These are phyloP conservation scores for Malassezia sp. DNA, from an alignment of 1,284 basidiomycete species.

Conservation along the genomic window DNA sequence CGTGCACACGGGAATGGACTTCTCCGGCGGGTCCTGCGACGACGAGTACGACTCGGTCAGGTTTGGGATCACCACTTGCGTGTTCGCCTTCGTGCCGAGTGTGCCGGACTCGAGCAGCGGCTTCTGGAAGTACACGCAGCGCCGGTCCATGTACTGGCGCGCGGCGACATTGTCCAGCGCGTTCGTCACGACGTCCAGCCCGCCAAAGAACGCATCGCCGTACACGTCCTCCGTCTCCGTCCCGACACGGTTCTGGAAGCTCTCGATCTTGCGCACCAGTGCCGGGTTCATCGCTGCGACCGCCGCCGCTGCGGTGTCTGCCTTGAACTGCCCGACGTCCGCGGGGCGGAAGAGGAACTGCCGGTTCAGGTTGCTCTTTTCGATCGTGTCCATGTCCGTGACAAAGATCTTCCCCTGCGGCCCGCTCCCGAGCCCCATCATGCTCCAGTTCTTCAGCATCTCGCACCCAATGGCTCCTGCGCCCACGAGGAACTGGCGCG, in stretches of 20 bases:
- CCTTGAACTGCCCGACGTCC: constrained; percentile 95
- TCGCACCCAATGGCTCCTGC: constrained; percentile 98
- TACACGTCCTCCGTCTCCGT: constrained; percentile 84
- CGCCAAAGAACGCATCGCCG: constrained; percentile 69
- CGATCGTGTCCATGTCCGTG: constrained; percentile 96
- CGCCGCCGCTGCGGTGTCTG: constrained; percentile 82
- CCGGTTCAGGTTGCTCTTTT: constrained; percentile 96
- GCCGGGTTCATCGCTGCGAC: constrained; percentile 95
- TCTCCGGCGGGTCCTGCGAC: constrained; percentile 97
- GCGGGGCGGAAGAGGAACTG: constrained; percentile 97
- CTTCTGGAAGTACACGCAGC: constrained; percentile 94
- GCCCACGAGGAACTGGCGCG: constrained; percentile 91
- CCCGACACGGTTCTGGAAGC: constrained; percentile 89
- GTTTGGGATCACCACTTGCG: constrained; percentile 89
- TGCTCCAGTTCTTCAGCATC: constrained; percentile 99
- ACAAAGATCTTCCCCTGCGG: constrained; percentile 75
- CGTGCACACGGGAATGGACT: constrained; percentile 92
- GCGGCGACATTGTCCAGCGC: constrained; percentile 97
- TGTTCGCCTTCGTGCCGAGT: constrained; percentile 95
- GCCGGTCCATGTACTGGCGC: constrained; percentile 94
- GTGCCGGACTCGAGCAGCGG: constrained; percentile 95
- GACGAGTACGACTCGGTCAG: constrained; percentile 95
- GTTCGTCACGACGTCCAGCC: constrained; percentile 92
- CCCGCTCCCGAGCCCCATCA: constrained; percentile 89
- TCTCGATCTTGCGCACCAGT: constrained; percentile 72